phyloP scores from a whole-genome alignment of 176 grass and related monocot genomes.

The Rhynchospora pubera region DNA sequence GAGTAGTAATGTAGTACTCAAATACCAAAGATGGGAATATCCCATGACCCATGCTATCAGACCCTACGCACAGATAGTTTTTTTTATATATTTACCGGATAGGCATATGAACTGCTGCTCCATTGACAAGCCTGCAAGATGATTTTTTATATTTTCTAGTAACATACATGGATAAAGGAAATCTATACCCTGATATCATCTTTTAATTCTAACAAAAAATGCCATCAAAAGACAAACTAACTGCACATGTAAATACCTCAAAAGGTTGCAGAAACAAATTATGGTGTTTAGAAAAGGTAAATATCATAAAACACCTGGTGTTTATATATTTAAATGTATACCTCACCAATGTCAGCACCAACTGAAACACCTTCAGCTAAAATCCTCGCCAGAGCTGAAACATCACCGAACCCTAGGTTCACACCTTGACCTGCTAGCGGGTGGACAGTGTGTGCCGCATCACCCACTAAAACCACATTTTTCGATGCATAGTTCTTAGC shows the following conservation, averaged over 20 bases:
- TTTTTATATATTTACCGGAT: not conserved
- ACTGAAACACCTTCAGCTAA: constrained; percentile 61
- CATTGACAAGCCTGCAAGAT: not conserved
- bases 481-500: constrained; percentile 61
- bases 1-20: not conserved
- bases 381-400: constrained; percentile 55
- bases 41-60: too few species aligned
- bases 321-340: constrained; percentile 28
- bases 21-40: too few species aligned
- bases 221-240: not conserved
- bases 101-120: not conserved
- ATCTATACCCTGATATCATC: not conserved
- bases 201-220: not conserved
- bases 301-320: not conserved
- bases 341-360: constrained; percentile 57
- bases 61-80: not conserved
- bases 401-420: constrained; percentile 90
- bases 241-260: not conserved
- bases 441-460: constrained; percentile 88
- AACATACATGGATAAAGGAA: not conserved
- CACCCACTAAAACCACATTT: constrained; percentile 70
- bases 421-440: constrained; percentile 89
- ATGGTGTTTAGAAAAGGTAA: not conserved
- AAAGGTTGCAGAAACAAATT: not conserved
- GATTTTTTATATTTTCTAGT: not conserved